phyloP scores from a whole-genome alignment of 768 basidiomycete species.

The Amanita thiersii region DNA sequence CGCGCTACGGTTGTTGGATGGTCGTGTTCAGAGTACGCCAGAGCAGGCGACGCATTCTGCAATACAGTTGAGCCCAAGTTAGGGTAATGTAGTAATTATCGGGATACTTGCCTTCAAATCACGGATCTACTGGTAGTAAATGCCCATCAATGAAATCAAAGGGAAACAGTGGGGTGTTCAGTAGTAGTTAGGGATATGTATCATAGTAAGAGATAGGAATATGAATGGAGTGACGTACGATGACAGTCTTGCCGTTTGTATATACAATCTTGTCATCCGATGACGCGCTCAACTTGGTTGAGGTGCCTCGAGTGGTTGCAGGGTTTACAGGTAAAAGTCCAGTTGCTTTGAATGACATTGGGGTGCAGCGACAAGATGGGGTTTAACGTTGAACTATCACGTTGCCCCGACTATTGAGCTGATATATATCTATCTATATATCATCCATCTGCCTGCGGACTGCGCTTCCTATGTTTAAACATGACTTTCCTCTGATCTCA shows the following conservation, averaged over 20 bases:
- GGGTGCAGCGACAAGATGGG: not conserved
- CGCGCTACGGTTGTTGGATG: constrained; percentile 85
- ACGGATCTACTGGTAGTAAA: constrained; percentile 47
- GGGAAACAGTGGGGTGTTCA: too few relatives aligned
- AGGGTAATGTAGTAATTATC: not conserved
- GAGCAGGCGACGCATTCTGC: constrained; percentile 59
- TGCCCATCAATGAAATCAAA: too few relatives aligned
- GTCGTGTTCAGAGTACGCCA: constrained; percentile 71
- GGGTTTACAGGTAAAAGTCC: constrained; percentile 64
- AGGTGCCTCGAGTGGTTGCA: constrained; percentile 52
- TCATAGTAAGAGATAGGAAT: not conserved
- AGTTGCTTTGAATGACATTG: constrained; percentile 42
- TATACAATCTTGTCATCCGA: constrained; percentile 77
- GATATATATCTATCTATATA: too few relatives aligned
- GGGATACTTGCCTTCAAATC: constrained; percentile 60
- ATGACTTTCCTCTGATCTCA: too few relatives aligned
- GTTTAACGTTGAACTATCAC: too few relatives aligned
- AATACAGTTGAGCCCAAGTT: not conserved
- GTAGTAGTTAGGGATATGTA: not conserved
- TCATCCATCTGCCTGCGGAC: too few relatives aligned
- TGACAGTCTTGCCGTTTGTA: constrained; percentile 74
- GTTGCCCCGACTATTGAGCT: too few relatives aligned
- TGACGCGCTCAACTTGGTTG: constrained; percentile 64
- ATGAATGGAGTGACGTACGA: constrained; percentile 46
- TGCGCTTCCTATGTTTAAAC: too few relatives aligned